phyloP scores from a whole-genome alignment of 2,329 filamentous ascomycete species.

The Xylaria sp. region DNA sequence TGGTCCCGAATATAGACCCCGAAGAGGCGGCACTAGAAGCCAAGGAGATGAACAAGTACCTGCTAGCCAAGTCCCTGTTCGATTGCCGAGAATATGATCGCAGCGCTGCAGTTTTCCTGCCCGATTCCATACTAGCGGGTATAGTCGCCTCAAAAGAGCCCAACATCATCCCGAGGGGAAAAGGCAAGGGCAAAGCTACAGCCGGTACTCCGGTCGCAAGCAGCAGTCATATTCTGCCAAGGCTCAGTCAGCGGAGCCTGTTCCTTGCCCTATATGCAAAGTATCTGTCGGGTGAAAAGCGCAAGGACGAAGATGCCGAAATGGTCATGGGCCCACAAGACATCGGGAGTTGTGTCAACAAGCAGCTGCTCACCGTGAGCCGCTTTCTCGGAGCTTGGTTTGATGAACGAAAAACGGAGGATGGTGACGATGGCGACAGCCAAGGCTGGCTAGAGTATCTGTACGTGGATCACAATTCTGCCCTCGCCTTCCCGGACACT shows the following conservation, averaged over 20 bases:
- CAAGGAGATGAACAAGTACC: constrained; percentile 78
- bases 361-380: constrained; percentile 77
- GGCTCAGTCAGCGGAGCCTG: constrained; percentile 84
- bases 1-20: constrained; percentile 65
- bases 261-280: constrained; percentile 93
- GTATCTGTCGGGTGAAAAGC: constrained; percentile 91
- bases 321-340: constrained; percentile 96
- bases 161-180: constrained; percentile 44
- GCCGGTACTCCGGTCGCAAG: constrained; percentile 26
- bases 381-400: constrained; percentile 83
- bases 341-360: constrained; percentile 80
- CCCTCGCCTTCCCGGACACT: constrained; percentile 10
- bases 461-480: constrained; percentile 40
- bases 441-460: constrained; percentile 95
- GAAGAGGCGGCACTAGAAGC: constrained; percentile 76
- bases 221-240: constrained; percentile 45
- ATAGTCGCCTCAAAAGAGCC: constrained; percentile 56
- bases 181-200: constrained; percentile 66
- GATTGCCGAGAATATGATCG: constrained; percentile 95
- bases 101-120: constrained; percentile 85
- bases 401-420: constrained; percentile 60
- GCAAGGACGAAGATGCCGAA: constrained; percentile 93
- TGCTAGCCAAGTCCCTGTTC: constrained; percentile 91
- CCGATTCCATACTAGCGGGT: constrained; percentile 74
- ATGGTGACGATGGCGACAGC: constrained; percentile 62